Evolutionary conservation across 2,329 filamentous ascomycete genomes (phyloP), one percentile per base, ranked within the genome.

Genomic region (Cylindrodendrum hubeiense): DNA sequence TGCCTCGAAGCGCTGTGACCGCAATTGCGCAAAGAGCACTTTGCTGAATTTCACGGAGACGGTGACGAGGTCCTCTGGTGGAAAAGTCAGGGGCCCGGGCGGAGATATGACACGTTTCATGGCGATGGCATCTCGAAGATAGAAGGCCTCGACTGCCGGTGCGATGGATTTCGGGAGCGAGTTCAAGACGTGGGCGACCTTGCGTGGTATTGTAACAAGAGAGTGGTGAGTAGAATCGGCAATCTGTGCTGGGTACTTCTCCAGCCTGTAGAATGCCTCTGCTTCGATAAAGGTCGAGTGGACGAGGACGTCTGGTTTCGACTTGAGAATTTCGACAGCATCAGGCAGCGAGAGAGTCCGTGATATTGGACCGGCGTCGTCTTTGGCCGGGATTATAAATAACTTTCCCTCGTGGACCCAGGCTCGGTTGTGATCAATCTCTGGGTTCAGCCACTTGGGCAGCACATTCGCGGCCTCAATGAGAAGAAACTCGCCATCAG

Each of bases 401-500:
- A 98, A 85, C 60, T 90, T 87, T 60, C 92, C 93, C 33, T 89
- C 82, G 73, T 97, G 89, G 60, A 99, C 90, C 96, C 96, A 99
- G 34, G 97, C 90, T 61, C 96, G 88, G 77, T 97, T 93, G 69
- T 91, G 88, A 68, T 97, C 94, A 41, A 95, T 91, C 68, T 97
- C 95, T 0, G 96, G 96, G 71, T 91, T 97, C 26, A 99, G 82
- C 97, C 96, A 99, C 66, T 88, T 89, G 3, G 96, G 96, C 3
- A 98, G 83, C 15, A 91, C 90, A 70, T 93, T 94, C 28, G 97
- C 95, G 30, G 95, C 96, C 82, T 99, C 96, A 60, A 98, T 91
- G 19, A 99, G 89, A 53, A 99, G 86, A 74, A 99, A 99, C 77
- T 99, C 95, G 72, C 97, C 97, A 80, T 98, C 96, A 52, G 90